Percentiles rank a stretch among this genome's conserved stretches.
Conservation (phyloP, 768 basidiomycete genomes). For the Tulasnella sp. region DNA sequence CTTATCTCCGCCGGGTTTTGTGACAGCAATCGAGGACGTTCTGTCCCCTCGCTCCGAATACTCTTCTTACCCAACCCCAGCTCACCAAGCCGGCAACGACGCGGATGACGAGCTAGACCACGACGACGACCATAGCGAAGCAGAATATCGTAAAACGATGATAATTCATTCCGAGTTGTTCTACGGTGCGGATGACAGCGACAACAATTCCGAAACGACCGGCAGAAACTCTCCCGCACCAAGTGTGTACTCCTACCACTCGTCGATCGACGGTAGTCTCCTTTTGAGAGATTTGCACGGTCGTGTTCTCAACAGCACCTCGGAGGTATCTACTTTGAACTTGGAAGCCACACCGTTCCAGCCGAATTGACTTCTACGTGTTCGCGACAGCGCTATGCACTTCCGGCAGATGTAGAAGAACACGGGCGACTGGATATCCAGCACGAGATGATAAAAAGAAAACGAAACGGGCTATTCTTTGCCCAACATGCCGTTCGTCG, state of each 20-base stretch:
- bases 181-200: background rate
- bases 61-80: background rate
- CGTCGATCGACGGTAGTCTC: background rate
- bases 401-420: background rate
- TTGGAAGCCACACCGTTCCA: background rate
- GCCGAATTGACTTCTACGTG: background rate
- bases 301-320: slow-evolving; percentile 6
- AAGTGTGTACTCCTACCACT: slow-evolving; percentile 12
- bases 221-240: background rate
- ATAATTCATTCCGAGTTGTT: background rate
- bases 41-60: background rate
- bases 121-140: background rate
- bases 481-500: slow-evolving; percentile 1
- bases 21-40: background rate
- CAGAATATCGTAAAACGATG: background rate
- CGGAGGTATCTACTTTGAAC: background rate
- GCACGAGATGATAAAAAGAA: background rate
- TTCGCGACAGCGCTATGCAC: background rate
- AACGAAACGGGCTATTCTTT: slow-evolving; percentile 4
- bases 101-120: background rate
- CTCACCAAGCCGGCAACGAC: background rate
- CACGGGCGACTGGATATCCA: slow-evolving; percentile 6
- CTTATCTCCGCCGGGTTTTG: background rate
- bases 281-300: slow-evolving; percentile 12
- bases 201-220: background rate